These are phyloP conservation scores for Yarrowia sp. DNA, from an alignment of 805 yeast species.

Conservation along the genomic window DNA sequence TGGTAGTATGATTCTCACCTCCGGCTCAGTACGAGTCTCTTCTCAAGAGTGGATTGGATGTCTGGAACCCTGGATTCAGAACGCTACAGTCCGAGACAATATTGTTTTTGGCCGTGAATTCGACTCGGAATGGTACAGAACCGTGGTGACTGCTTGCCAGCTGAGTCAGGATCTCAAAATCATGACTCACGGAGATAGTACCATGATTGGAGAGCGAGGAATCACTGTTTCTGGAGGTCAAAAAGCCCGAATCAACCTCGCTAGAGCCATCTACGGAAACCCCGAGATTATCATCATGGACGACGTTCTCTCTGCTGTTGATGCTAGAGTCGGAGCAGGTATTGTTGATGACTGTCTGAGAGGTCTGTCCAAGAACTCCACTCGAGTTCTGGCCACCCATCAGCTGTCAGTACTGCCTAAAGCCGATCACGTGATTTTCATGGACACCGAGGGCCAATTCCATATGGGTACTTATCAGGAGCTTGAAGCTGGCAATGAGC, in stretches of 20 bases:
- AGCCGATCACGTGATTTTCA: constrained; percentile 68
- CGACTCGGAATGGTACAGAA: constrained; percentile 51
- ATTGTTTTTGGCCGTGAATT: constrained; percentile 64
- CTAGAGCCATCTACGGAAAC: constrained; percentile 73
- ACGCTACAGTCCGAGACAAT: constrained; percentile 72
- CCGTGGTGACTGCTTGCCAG: constrained; percentile 62
- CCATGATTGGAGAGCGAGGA: constrained; percentile 89
- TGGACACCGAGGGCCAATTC: constrained; percentile 59
- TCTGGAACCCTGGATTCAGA: constrained; percentile 82
- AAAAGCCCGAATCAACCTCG: constrained; percentile 79
- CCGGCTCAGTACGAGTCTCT: constrained; percentile 52
- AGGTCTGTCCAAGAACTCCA: constrained; percentile 55
- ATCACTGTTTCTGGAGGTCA: constrained; percentile 89
- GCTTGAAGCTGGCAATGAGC: constrained; percentile 46
- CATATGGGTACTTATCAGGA: constrained; percentile 61
- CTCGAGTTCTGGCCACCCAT: constrained; percentile 80
- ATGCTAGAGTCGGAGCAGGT: constrained; percentile 78
- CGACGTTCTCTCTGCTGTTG: constrained; percentile 85
- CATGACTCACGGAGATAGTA: constrained; percentile 70
- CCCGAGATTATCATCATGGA: constrained; percentile 68
- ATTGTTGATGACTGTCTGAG: constrained; percentile 67
- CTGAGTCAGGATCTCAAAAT: constrained; percentile 62
- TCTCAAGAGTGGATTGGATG: constrained; percentile 52
- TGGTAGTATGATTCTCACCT: constrained; percentile 61
- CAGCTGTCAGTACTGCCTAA: constrained; percentile 67